Evolutionary conservation across 345 rosid genomes (phyloP).

Genomic region (Salix brachista): DNA sequence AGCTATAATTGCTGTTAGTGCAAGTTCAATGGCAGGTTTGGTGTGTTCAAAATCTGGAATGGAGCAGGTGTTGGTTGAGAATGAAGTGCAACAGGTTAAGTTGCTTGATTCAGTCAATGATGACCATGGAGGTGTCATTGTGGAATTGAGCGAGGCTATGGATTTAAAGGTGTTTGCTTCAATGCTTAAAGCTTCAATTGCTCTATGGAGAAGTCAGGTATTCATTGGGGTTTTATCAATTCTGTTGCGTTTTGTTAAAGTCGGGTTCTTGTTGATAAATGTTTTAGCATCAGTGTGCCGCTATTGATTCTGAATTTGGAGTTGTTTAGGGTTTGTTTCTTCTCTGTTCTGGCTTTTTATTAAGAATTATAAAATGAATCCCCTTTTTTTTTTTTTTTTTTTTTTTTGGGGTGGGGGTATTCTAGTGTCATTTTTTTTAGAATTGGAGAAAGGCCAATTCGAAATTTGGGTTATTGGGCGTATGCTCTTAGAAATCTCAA

Average conservation of each 20-base stretch:
- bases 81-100: slow-evolving; percentile 15
- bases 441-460: background rate
- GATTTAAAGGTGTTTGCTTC: slow-evolving; percentile 49
- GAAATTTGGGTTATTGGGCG: background rate
- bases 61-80: background rate
- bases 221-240: background rate
- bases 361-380: background rate
- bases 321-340: background rate
- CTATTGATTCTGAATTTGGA: background rate
- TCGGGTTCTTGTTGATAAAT: background rate
- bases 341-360: background rate
- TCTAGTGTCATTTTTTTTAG: background rate
- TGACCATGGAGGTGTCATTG: slow-evolving; percentile 69
- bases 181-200: slow-evolving; percentile 52
- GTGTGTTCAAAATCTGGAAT: slow-evolving; percentile 13
- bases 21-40: slow-evolving; percentile 31
- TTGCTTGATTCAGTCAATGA: slow-evolving; percentile 47
- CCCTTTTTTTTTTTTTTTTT: background rate
- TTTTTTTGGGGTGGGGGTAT: background rate
- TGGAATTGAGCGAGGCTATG: slow-evolving; percentile 56
- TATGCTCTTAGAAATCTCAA: background rate
- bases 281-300: background rate
- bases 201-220: slow-evolving; percentile 73
- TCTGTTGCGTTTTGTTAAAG: background rate
- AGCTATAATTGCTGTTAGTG: slow-evolving; percentile 1